Conservation (phyloP, 192 early-diverging fungal genomes). For the Umbelopsis isabellina region DNA sequence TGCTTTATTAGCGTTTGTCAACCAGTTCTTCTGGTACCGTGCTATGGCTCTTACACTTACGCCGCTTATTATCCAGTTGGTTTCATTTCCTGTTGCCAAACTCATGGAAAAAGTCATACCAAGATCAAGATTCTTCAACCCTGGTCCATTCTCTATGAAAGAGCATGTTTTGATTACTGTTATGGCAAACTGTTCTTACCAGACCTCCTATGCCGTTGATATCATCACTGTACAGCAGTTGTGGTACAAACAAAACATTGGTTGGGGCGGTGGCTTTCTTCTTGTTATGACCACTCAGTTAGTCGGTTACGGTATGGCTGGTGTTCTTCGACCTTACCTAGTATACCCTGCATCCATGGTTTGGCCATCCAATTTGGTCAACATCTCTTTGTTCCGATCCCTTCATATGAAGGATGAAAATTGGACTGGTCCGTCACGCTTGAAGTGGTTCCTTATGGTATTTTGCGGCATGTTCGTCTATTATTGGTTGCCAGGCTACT, state of each 20-base stretch:
- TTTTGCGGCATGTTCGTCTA: slow-evolving; percentile 56
- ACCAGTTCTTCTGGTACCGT: slow-evolving; percentile 25
- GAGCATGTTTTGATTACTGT: slow-evolving; percentile 67
- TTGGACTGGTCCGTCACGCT: slow-evolving; percentile 48
- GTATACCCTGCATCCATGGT: slow-evolving; percentile 86
- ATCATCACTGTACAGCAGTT: slow-evolving; percentile 57
- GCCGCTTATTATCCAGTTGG: slow-evolving; percentile 51
- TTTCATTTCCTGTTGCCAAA: slow-evolving; percentile 52
- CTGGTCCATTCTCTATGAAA: slow-evolving; percentile 69
- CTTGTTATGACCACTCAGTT: slow-evolving; percentile 59
- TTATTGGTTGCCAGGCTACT: slow-evolving; percentile 61
- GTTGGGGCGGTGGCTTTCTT: slow-evolving; percentile 53
- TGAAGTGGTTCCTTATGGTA: slow-evolving; percentile 62
- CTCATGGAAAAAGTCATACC: slow-evolving; percentile 48
- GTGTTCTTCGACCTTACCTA: slow-evolving; percentile 73
- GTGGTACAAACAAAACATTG: slow-evolving; percentile 60
- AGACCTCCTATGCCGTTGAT: slow-evolving; percentile 62
- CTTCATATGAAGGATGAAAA: slow-evolving; percentile 53
- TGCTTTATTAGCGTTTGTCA: slow-evolving; percentile 8
- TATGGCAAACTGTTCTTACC: slow-evolving; percentile 52
- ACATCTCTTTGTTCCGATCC: slow-evolving; percentile 76
- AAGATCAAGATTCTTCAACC: slow-evolving; percentile 52
- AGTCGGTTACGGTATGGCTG: slow-evolving; percentile 63
- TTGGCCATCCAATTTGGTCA: slow-evolving; percentile 83
- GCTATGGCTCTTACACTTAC: slow-evolving; percentile 46